Base-by-base conservation (phyloP, 352 stramenopile species). In the Pythium apleroticum region DNA sequence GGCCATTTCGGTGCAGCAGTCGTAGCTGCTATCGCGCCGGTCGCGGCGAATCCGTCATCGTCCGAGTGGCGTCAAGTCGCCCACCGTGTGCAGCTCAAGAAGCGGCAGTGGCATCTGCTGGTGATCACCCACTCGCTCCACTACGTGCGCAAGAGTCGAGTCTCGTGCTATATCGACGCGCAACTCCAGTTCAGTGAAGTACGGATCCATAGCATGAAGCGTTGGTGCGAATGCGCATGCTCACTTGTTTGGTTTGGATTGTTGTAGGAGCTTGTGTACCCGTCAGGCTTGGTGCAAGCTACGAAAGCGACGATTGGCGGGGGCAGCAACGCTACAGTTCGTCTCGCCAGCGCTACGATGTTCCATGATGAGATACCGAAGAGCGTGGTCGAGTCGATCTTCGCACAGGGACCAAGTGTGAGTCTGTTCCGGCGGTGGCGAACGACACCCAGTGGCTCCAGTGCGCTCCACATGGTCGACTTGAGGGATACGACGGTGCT, bases 121-220 rank as follows among this genome's bases (percentile, higher is more conserved):
- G 78, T 92, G 17, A 66, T 95, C 24, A 77, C 79, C 1, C 87
- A 95, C 57, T 91, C 81, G 28, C 69, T 92, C 30, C 87, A 93
- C 30, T 95, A 95, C 65, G 79, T 95, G 20, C 91, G 90, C 58
- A 93, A 93, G 68, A 95, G 87, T 57, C 84, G 86, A 64, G 81
- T 95, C 30, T 83, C 82, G 43, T 93, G 84, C 58, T 81, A 80
- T 54, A 68, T 95, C 12, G 82, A 94, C 28, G 76, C 60, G 8
- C 76, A 76, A 24, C 62, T 73, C 12, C 83, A 90, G 54, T 92
- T 92, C 57, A 74, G 72, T 10, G 79, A 91, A 56, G 69, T 76
- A 55, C 2, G 57, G 46, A n/a, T n/a, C n/a, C n/a, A n/a, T n/a
- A n/a, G n/a, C n/a, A n/a, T n/a, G n/a, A n/a, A n/a, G 7, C 24